Evolutionary conservation across 2,329 filamentous ascomycete genomes (phyloP).

Genomic region (Nothophoma quercina): DNA sequence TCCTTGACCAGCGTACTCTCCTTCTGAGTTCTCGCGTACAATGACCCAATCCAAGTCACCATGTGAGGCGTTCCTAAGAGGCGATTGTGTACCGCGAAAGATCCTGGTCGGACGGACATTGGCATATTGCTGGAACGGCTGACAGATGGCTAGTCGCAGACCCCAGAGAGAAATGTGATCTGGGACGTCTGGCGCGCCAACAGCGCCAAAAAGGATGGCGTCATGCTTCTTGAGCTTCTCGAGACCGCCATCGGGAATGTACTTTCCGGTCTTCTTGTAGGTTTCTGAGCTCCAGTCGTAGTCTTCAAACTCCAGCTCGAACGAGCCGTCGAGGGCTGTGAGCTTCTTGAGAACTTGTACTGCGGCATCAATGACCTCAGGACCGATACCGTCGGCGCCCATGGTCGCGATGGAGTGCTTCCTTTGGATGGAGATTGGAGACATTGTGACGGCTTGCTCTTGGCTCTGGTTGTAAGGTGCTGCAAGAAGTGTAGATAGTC

Average conservation of each 20-base stretch:
- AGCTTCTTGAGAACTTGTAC: conserved; percentile 68
- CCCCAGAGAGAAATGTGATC: conserved; percentile 66
- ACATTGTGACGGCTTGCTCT: conserved; percentile 24
- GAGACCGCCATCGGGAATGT: conserved; percentile 68
- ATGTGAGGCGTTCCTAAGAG: conserved; percentile 60
- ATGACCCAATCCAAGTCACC: conserved; percentile 73
- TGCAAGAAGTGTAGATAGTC: neutral
- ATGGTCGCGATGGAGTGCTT: conserved; percentile 56
- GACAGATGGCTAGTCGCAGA: conserved; percentile 63
- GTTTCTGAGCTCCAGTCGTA: conserved; percentile 73
- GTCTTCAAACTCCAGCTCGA: conserved; percentile 67
- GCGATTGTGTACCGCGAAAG: conserved; percentile 66
- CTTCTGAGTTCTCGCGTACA: conserved; percentile 71
- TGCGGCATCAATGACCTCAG: conserved; percentile 71
- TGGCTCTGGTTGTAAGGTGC: neutral
- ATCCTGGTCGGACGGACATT: conserved; percentile 68
- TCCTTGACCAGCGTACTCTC: conserved; percentile 71
- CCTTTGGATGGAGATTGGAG: conserved; percentile 30
- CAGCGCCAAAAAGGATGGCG: conserved; percentile 73
- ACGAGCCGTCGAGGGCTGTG: conserved; percentile 60
- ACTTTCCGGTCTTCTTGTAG: conserved; percentile 71
- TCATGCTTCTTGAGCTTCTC: conserved; percentile 66
- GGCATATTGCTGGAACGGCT: conserved; percentile 64
- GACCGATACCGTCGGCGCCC: conserved; percentile 74
- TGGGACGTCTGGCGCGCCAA: conserved; percentile 67